A percentile compares a stretch with the other conserved stretches of the same genome.
These are phyloP conservation scores for Mortierella alpina DNA, from an alignment of 192 early-diverging fungal species.

Conservation along the genomic window DNA sequence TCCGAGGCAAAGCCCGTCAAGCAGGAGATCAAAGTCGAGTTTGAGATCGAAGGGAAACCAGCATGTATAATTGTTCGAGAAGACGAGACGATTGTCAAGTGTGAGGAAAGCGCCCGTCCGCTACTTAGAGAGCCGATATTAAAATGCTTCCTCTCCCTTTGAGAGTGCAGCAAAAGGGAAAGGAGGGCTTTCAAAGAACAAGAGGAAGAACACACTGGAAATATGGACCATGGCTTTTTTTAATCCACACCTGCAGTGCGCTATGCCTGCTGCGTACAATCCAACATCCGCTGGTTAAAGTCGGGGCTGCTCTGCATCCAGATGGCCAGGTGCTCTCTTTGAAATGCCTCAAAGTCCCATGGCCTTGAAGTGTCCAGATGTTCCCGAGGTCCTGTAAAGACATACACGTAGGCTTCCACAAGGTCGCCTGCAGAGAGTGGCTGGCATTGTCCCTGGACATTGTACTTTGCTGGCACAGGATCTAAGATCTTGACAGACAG, in stretches of 20 bases:
- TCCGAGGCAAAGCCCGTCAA: not conserved
- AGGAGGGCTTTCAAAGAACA: not conserved
- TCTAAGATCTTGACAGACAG: constrained; percentile 26
- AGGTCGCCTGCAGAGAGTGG: constrained; percentile 19
- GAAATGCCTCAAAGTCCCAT: constrained; percentile 46
- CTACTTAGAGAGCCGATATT: constrained; percentile 37
- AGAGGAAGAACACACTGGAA: not conserved
- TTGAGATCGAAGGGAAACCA: constrained; percentile 27
- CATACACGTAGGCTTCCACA: constrained; percentile 34
- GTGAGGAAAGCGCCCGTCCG: constrained; percentile 32
- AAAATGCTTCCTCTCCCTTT: constrained; percentile 42
- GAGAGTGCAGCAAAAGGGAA: not conserved
- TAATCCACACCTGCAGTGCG: too few species aligned
- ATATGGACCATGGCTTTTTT: not conserved
- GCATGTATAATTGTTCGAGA: constrained; percentile 31
- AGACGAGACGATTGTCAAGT: constrained; percentile 37
- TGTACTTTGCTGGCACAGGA: constrained; percentile 19
- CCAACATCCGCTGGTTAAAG: constrained; percentile 2
- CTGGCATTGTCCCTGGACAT: constrained; percentile 1
- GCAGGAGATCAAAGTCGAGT: constrained; percentile 43
- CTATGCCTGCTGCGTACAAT: not conserved
- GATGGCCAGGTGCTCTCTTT: constrained; percentile 15
- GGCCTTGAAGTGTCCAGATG: constrained; percentile 17
- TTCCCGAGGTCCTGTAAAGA: constrained; percentile 31
- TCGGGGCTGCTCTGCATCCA: constrained; percentile 33